Base-by-base conservation (phyloP, 257 asterid species). In the Cynanchum wilfordii region DNA sequence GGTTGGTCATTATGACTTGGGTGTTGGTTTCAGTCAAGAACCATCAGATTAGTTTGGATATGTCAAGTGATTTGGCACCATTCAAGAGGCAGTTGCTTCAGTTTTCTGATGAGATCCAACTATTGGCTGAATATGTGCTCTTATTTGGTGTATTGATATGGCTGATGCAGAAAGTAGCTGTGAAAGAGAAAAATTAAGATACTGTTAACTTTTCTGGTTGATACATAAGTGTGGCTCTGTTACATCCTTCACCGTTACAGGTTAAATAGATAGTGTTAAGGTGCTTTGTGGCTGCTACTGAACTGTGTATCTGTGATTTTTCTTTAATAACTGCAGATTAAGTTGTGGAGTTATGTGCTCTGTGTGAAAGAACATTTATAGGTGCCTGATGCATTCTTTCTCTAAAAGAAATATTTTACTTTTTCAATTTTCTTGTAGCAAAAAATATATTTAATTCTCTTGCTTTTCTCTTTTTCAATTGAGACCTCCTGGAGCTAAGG, bases 21-120 rank as follows among this genome's bases (percentile, higher is more conserved):
- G 69, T 42, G 25, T 59, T 55, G 25, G 59, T 15, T 44, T 20
- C 52, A 38, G 47, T 9, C 4, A 25, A 50, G 19, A 55, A 24
- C n/a, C 50, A 30, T 50, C 69, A 13, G 8, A 62, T 29, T 47
- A 49, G 51, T 68, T 10, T 29, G 38, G 29, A 69, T 33, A 25
- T 54, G 38, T 67, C 20, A 38, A n/a, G 47, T 22, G 77, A 72
- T 68, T 66, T 69, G 78, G 72, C 58, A 51, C 67, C 44, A 55
- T 72, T 70, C 80, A 72, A 71, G 83, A 75, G 75, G 68, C 57
- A 63, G 49, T 33, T 36, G 9, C 24, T 63, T 63, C 68, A 33
- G 69, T 33, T 8, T 33, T 17, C 69, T 7, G 50, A 64, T 64
- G 69, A 36, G 50, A 19, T 36, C 50, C 50, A 64, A 20, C 69